phyloP scores from a whole-genome alignment of 805 yeast species.

The Myxozyma udenii region DNA sequence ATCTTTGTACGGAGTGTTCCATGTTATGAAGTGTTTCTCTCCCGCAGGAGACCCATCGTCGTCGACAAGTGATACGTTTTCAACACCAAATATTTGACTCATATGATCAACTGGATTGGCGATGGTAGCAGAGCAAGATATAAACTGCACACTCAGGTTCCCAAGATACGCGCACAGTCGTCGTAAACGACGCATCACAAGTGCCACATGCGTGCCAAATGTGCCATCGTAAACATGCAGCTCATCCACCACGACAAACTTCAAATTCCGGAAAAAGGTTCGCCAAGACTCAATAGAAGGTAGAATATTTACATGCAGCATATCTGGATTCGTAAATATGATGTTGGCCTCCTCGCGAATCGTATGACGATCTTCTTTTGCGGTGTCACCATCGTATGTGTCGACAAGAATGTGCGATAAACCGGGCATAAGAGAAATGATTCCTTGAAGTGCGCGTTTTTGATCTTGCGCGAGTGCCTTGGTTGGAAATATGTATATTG shows the following conservation, averaged over 20 bases:
- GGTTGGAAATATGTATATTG: constrained; percentile 91
- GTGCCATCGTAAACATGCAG: constrained; percentile 85
- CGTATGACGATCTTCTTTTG: constrained; percentile 48
- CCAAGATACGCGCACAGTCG: constrained; percentile 58
- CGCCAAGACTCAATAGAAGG: constrained; percentile 69
- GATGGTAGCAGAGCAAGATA: constrained; percentile 94
- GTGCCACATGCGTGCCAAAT: constrained; percentile 89
- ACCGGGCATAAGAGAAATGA: constrained; percentile 51
- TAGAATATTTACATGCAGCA: constrained; percentile 77
- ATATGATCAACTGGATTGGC: constrained; percentile 71
- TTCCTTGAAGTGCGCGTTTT: constrained; percentile 66
- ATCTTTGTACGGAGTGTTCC: constrained; percentile 79
- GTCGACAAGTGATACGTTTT: constrained; percentile 53
- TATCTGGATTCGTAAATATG: constrained; percentile 93
- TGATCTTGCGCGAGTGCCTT: constrained; percentile 98
- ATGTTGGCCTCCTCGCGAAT: constrained; percentile 68
- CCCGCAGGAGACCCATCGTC: constrained; percentile 91
- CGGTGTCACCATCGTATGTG: constrained; percentile 94
- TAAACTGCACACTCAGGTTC: constrained; percentile 56
- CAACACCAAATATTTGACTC: constrained; percentile 68
- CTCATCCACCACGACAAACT: constrained; percentile 72
- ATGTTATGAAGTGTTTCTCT: constrained; percentile 65
- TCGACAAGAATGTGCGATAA: constrained; percentile 49
- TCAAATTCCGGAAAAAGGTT: constrained; percentile 59
- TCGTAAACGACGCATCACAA: constrained; percentile 74